A percentile compares a stretch with the other conserved stretches of the same genome.
phyloP scores from a whole-genome alignment of 176 grass and related monocot species.

The Raddia distichophylla region DNA sequence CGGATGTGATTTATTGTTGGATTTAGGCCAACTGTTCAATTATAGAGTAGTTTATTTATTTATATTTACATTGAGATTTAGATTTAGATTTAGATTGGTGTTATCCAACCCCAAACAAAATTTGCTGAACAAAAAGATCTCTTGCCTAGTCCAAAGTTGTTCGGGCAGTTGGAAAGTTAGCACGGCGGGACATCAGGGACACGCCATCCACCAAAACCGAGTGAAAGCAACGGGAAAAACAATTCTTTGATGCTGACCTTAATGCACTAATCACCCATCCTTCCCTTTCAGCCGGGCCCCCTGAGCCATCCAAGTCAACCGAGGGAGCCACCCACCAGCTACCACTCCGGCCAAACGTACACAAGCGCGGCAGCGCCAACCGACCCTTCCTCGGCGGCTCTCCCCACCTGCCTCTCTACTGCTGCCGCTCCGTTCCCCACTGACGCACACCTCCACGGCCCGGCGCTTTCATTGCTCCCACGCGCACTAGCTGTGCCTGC shows the following conservation, averaged over 20 bases:
- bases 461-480: background rate
- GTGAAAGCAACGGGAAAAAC: background rate
- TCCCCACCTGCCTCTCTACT: slow-evolving; percentile 16
- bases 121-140: too few species aligned
- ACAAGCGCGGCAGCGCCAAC: background rate
- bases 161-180: too few species aligned
- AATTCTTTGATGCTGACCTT: background rate
- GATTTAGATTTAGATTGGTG: too few species aligned
- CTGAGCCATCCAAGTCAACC: slow-evolving; percentile 14
- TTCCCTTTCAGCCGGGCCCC: background rate
- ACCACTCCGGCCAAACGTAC: background rate
- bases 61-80: too few species aligned
- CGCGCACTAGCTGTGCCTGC: background rate
- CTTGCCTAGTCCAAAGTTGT: too few species aligned
- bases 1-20: too few species aligned
- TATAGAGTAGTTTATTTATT: too few species aligned
- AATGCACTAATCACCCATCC: background rate
- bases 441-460: slow-evolving; percentile 21
- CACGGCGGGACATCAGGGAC: background rate
- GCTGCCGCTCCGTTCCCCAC: background rate
- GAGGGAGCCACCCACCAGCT: slow-evolving; percentile 34
- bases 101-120: too few species aligned
- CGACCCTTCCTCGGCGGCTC: background rate
- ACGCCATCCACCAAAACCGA: slow-evolving; percentile 14
- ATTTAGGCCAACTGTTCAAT: too few species aligned